Base-by-base conservation (phyloP, 208 protist genomes). In the Giardia muris region DNA sequence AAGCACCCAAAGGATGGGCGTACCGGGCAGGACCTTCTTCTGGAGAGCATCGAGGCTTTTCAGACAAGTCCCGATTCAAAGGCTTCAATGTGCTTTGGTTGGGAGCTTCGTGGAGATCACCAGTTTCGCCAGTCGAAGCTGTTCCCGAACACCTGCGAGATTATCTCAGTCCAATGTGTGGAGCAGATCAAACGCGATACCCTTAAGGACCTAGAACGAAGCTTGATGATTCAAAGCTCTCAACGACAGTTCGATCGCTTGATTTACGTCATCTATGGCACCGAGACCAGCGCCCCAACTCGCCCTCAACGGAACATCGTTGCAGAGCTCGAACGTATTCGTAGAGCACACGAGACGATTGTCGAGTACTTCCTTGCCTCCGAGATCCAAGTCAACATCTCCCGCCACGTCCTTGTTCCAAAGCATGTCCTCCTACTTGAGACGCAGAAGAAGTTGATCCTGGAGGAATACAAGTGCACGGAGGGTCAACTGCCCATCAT, bases 381-480 rank as follows among this genome's bases (percentile, higher is more conserved):
- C 47, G 97, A 98, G 90, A 95, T 99, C 42, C 94, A 97, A 46
- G 96, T 98, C 87, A 99, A 99, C 94, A 98, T 99, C 92, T 98
- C 97, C 0, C 94, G 98, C 92, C 98, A 99, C 94, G 95, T 97
- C 87, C 95, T 99, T 4, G 98, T 99, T 4, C 98, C 98, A 42
- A 95, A 96, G 93, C 98, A 99, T 94, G 95, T 95, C 46, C 95
- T 96, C 43, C 94, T 99, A 19, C 95, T 94, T 43, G 93, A 95
- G 10, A 94, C 93, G 45, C 90, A 96, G 91, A 95, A 95, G 89
- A 19, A 2, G 1, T 3, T 76, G 3, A 39, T 93, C 1, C 67
- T 93, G 0, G 42, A 92, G 1, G 45, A 88, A 0, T 92, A 92
- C 45, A 87, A 92, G 46, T 0, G 67, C 0, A 92, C 76, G 43